Base-by-base conservation (phyloP, 2,329 filamentous ascomycete genomes). In the Aspergillus thermomutatus region DNA sequence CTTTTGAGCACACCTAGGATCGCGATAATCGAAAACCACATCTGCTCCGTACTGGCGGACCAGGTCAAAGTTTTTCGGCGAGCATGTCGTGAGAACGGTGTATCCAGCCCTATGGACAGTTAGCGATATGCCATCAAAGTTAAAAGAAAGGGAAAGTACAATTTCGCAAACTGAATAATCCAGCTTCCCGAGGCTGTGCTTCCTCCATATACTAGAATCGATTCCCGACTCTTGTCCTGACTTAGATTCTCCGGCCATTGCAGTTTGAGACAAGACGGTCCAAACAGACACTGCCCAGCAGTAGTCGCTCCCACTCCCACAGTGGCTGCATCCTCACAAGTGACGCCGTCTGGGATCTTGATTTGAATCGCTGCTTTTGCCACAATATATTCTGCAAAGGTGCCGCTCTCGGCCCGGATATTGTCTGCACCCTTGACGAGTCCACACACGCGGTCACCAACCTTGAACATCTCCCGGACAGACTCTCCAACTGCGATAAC, bases 311-410 rank as follows among this genome's bases (percentile, higher is more conserved):
- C 78, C 0, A 70, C 64, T 0, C 64, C 64, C 17, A 74, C 50
- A 0, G 68, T 69, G 2, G 74, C 69, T 3, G 66, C 73, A 14
- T 64, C 60, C 45, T 69, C 68, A 27, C 71, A 72, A 19, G 50
- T 61, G 61, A 74, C 61, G 3, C 63, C 23, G n/a, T 64, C 63
- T 0, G 71, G 71, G 2, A 75, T 62, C 48, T 66, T 69, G 7
- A 73, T 57, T 21, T 65, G 60, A 4, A 75, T 40, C 21, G 69
- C 69, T 0, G 61, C 69, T 14, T 67, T 64, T 19, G 64, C 65
- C 3, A 62, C 54, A 17, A 71, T 61, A 54, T 76, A 76, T 50
- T 76, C 68, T 14, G 72, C 70, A 55, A 76, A 77, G 2, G 70
- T 63, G 11, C 75, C 75, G 27, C 62, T 61, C 1, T 68, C 55